Percentiles rank a stretch among this genome's conserved stretches.
Conservation (phyloP, 2,329 filamentous ascomycete species). For the Apiospora sp. region DNA sequence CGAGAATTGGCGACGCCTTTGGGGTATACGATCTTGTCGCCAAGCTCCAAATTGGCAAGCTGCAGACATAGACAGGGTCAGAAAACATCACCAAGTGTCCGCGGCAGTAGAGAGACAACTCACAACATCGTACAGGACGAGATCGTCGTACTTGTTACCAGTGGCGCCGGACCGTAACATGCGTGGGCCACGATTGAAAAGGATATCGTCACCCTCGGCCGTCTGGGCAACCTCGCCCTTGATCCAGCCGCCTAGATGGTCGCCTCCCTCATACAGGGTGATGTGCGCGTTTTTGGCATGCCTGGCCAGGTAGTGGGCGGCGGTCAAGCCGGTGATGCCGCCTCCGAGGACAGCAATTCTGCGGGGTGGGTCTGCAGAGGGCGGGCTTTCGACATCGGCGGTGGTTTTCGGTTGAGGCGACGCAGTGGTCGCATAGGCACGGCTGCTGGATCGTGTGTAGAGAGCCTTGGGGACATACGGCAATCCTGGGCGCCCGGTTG, state of each 20-base stretch:
- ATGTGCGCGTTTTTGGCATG: slow-evolving; percentile 73
- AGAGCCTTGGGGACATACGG: slow-evolving; percentile 5
- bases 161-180: slow-evolving; percentile 66
- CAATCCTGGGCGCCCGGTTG: background rate
- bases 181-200: slow-evolving; percentile 86
- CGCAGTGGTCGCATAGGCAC: slow-evolving; percentile 32
- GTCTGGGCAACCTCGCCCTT: slow-evolving; percentile 70
- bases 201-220: slow-evolving; percentile 60
- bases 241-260: slow-evolving; percentile 84
- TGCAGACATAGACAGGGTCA: slow-evolving; percentile 39
- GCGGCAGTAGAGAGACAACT: slow-evolving; percentile 35
- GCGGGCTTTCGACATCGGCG: background rate
- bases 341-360: slow-evolving; percentile 77
- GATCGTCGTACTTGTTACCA: slow-evolving; percentile 60
- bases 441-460: background rate
- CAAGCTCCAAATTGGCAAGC: slow-evolving; percentile 65
- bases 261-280: slow-evolving; percentile 79
- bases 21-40: slow-evolving; percentile 61
- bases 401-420: slow-evolving; percentile 8
- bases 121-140: slow-evolving; percentile 77
- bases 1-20: slow-evolving; percentile 62
- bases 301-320: slow-evolving; percentile 78
- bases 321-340: slow-evolving; percentile 82
- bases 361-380: slow-evolving; percentile 32
- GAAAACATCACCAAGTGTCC: background rate